Percentiles rank a stretch among this genome's conserved stretches.
Evolutionary conservation across 257 asterid genomes (phyloP).

Genomic region (Echium plantagineum): DNA sequence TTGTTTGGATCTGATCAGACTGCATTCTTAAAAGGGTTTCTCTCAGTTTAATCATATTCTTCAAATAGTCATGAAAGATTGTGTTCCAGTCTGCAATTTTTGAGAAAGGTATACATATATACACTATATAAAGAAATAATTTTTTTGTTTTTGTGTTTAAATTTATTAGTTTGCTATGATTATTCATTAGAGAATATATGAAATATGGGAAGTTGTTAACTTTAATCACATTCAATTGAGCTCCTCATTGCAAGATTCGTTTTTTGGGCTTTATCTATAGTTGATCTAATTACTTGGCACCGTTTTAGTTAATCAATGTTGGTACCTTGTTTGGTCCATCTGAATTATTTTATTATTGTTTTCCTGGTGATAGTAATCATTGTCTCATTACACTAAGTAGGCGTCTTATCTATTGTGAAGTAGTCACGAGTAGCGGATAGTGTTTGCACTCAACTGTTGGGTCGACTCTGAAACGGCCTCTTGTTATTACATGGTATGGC

Average conservation of each 20-base stretch:
- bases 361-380: not conserved
- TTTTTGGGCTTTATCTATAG: not conserved
- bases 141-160: slow-evolving; percentile 1
- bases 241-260: not conserved
- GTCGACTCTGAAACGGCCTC: too few species aligned
- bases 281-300: not conserved
- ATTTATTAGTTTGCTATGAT: not conserved
- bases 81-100: slow-evolving; percentile 16
- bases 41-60: slow-evolving; percentile 13
- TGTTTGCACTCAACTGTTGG: too few species aligned
- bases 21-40: slow-evolving; percentile 16
- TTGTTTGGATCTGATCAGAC: slow-evolving; percentile 40
- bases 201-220: not conserved
- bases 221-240: not conserved
- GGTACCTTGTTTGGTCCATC: not conserved
- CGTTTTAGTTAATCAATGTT: slow-evolving; percentile 1
- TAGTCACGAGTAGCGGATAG: too few species aligned
- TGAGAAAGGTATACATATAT: slow-evolving; percentile 23
- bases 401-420: too few species aligned
- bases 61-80: slow-evolving; percentile 19
- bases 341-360: too few species aligned
- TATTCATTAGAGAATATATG: too few species aligned
- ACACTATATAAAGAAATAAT: too few species aligned
- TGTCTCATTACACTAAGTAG: too few species aligned
- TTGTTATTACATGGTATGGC: too few species aligned